Evolutionary conservation across 345 rosid genomes (phyloP), one percentile per base, ranked within the genome.

Genomic region (Arabidopsis suecica): DNA sequence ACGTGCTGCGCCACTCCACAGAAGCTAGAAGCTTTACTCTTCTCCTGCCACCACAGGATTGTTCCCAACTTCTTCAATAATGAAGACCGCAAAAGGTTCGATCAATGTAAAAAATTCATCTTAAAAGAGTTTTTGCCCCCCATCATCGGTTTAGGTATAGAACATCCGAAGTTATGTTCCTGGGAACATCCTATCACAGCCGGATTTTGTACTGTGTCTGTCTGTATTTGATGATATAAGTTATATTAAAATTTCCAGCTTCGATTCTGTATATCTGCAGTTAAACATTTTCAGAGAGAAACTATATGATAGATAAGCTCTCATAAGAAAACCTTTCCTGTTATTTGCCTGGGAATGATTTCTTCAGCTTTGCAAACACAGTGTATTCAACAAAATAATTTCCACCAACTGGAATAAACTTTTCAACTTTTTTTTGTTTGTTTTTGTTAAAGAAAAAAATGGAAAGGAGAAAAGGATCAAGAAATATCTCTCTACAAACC

Each of bases 1-100:
- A 75, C 89, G 88, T 74, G 87, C 96, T 69, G 96, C 96, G 5
- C 95, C 90, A 1, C 89, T 89, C 36, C 95, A 89, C 73, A 83
- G 95, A 81, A 65, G 91, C 80, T 87, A 78, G 73, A 40, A 66
- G 44, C 49, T 64, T 44, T 61, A 11, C 59, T 48, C 68, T 57
- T 36, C 45, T n/a, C 61, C 53, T 28, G 61, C 25, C 40, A 50
- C 23, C 38, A 32, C 50, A 55, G 14, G 66, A 59, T 10, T 63
- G 69, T 50, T 50, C 40, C 30, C 42, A 62, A n/a, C 33, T 33
- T 41, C 53, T 36, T 54, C 72, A 10, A 55, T 13, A 11, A 5
- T 4, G 7, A 53, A 61, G 10, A 61, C 11, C 65, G 12, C 33
- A 61, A 22, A 61, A 61, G 66, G 49, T 61, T 61, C 1, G 28